Evolutionary conservation across 2,329 filamentous ascomycete genomes (phyloP), one percentile per base, ranked within the genome.

Genomic region (Aspergillus pseudoglaucus): DNA sequence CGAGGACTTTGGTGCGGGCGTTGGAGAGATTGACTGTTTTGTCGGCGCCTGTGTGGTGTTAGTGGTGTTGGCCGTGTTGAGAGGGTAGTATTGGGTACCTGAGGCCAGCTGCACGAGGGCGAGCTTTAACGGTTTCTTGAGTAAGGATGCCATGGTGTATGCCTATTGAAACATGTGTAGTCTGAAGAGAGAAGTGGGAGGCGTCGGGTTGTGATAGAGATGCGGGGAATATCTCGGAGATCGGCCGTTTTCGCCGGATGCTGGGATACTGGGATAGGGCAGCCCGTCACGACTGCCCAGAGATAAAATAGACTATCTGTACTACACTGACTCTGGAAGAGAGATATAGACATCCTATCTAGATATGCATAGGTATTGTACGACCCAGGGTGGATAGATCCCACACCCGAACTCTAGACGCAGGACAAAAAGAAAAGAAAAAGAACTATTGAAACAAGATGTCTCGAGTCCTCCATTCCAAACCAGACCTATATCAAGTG

Each of bases 21-120:
- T 85, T 85, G 18, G 78, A 65, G 53, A 98, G 88, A 72, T 98
- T 98, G 56, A 79, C 79, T 9, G 83, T 66, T 75, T 98, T 98
- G 75, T 95, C 88, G 55, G 85, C 72, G 52, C 87, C 76, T 85
- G 41, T 17, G 38, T 46, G 8, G 6, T 39, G 10, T 20, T 20
- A 20, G 20, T 35, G 50, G 15, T 41, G 44, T 56, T 22, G 53
- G 52, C 33, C 37, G 23, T 22, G 15, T 7, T 42, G 14, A 32
- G 6, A 33, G 37, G 32, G 18, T 14, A 35, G 43, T 40, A 37
- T 42, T 25, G 25, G 46, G 45, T 63, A 81, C 79, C 87, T 52
- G 85, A 84, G 48, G 88, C 84, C 30, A 95, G 80, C 71, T 95
- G 90, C 53, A 95, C 77, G 59, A 90, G 80, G 30, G 88, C 87